Evolutionary conservation across 139 green algal genomes (phyloP).

Genomic region (Micromonas pusilla): DNA sequence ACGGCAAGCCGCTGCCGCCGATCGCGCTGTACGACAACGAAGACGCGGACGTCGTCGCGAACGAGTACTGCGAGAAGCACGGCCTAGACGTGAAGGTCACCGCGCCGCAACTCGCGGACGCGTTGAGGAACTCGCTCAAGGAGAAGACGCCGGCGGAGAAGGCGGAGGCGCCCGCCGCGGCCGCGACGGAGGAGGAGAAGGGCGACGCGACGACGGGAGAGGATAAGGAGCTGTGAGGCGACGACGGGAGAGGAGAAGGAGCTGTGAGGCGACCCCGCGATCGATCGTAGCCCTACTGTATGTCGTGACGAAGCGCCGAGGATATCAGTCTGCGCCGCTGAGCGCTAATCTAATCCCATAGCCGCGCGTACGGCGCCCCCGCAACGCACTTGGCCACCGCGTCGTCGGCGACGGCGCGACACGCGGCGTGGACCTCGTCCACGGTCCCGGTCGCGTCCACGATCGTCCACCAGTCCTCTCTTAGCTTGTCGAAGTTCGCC

Average conservation of each 20-base stretch:
- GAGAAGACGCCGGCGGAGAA: background rate
- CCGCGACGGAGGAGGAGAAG: no score
- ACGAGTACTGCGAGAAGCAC: background rate
- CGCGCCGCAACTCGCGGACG: background rate
- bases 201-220: no score
- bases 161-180: no score
- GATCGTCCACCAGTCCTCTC: slow-evolving; percentile 34
- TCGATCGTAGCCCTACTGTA: no score
- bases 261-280: no score
- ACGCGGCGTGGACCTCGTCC: slow-evolving; percentile 1
- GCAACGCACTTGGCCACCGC: background rate
- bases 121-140: background rate
- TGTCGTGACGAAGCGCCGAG: no score
- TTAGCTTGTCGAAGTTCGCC: slow-evolving; percentile 30
- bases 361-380: no score
- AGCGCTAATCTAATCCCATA: background rate
- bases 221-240: no score
- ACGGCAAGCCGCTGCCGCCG: background rate
- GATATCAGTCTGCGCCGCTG: no score
- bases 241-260: no score
- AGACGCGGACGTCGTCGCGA: background rate
- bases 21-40: background rate
- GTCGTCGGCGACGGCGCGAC: background rate
- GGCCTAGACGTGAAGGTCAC: background rate
- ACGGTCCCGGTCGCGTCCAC: slow-evolving; percentile 7